Evolutionary conservation across 371 early-diverging fungal species (phyloP), one percentile per base, ranked within the genome.

Genomic region (Coemansia sp.): DNA sequence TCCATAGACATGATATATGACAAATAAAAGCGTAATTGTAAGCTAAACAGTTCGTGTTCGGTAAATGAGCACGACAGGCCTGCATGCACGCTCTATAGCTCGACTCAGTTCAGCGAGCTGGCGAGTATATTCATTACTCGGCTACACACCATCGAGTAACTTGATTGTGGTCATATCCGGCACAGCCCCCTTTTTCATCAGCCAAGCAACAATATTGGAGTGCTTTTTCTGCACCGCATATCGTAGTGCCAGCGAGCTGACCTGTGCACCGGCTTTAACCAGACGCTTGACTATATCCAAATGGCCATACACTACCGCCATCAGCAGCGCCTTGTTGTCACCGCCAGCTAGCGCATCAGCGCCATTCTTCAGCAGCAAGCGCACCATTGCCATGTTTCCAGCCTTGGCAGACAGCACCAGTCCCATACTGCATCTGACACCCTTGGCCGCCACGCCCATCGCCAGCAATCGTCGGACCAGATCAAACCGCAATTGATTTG

Each of bases 191-290:
- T 63, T 60, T 41, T 65, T 65, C 77, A 77, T 59, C 24, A 77
- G 55, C 72, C 73, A 77, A 1, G 57, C 40, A 1, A 66, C 39
- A 4, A 77, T 46, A 4, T 51, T 24, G 1, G 19, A 19, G 21
- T 73, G 77, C 8, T 58, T 44, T 41, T 77, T 77, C 44, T 77
- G 77, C 28, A 77, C 77, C 1, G 77, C 77, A 51, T 77, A 77
- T 8, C 77, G 57, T 40, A 77, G 64, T 1, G 73, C 77, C 56
- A 71, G 24, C 48, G 77, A 67, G 49, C 54, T 66, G 11, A 73
- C 44, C 5, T 66, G 74, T 1, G 77, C 77, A 11, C 77, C 77
- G 2, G 77, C 53, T 57, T 63, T 73, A 41, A 73, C 77, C 29
- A 77, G 40, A 13, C 69, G 55, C 66, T 72, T 77, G 19, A 53